Conservation (phyloP, 768 basidiomycete species). For the Leccinum obscurum region DNA sequence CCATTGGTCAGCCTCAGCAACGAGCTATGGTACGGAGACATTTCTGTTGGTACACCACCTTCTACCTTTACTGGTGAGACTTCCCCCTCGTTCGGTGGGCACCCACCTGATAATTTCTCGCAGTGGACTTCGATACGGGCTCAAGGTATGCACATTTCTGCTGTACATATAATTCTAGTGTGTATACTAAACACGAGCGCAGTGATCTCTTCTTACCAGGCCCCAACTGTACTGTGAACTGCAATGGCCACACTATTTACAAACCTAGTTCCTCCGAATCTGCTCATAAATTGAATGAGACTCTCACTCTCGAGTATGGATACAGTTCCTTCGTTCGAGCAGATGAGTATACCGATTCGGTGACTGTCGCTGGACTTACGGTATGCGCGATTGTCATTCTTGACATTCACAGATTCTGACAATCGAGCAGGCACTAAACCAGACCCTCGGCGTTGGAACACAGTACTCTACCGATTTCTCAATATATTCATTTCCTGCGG, state of each 20-base stretch:
- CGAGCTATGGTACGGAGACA: constrained; percentile 12
- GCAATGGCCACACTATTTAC: constrained; percentile 34
- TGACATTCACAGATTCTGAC: background rate
- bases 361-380: constrained; percentile 11
- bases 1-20: background rate
- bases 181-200: background rate
- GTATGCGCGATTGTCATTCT: constrained; percentile 1
- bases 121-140: background rate
- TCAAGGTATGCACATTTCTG: constrained; percentile 15
- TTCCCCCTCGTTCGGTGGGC: background rate
- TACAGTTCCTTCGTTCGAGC: constrained; percentile 7
- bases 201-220: constrained; percentile 33
- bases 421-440: constrained; percentile 6
- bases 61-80: background rate
- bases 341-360: constrained; percentile 11
- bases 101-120: too few relatives aligned
- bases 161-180: background rate
- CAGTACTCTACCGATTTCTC: constrained; percentile 8
- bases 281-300: background rate
- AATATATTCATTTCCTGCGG: constrained; percentile 11
- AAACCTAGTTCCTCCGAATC: constrained; percentile 22
- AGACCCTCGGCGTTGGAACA: constrained; percentile 18
- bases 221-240: constrained; percentile 22
- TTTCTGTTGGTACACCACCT: constrained; percentile 10
- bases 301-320: background rate